phyloP scores from a whole-genome alignment of 805 yeast genomes.

The Lachancea mirantina region DNA sequence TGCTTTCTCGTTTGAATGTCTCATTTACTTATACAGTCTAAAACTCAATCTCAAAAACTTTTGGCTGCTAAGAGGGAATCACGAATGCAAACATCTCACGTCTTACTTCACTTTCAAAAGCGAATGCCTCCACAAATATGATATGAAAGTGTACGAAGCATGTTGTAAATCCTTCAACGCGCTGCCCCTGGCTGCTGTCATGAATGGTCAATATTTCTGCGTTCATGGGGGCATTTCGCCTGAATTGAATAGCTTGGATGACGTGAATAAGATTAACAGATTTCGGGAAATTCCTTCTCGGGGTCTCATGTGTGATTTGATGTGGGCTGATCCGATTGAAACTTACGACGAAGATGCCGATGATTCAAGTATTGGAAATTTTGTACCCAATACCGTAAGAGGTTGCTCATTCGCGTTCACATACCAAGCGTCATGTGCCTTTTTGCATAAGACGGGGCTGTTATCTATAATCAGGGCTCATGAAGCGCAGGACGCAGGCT shows the following conservation, averaged over 20 bases:
- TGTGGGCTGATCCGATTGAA: constrained; percentile 96
- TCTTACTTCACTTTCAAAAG: constrained; percentile 87
- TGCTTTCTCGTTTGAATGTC: constrained; percentile 75
- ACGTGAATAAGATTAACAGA: constrained; percentile 62
- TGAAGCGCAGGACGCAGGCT: constrained; percentile 97
- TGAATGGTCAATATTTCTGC: constrained; percentile 91
- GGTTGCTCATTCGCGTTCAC: constrained; percentile 93
- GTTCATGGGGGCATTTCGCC: constrained; percentile 96
- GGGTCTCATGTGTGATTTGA: constrained; percentile 88
- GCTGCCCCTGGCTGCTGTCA: constrained; percentile 83
- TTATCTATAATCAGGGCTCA: constrained; percentile 90
- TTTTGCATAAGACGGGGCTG: constrained; percentile 68
- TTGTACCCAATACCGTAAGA: constrained; percentile 63
- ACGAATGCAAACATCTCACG: constrained; percentile 89
- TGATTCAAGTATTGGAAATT: constrained; percentile 33
- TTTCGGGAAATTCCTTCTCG: constrained; percentile 89
- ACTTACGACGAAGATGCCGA: constrained; percentile 64
- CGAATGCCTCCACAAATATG: constrained; percentile 85
- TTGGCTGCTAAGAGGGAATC: constrained; percentile 87
- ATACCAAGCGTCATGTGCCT: constrained; percentile 72
- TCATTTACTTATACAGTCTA: constrained; percentile 67
- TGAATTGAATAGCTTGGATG: constrained; percentile 62
- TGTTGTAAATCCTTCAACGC: constrained; percentile 76
- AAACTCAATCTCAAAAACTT: constrained; percentile 75
- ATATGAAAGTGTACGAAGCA: constrained; percentile 55